Evolutionary conservation across 1,284 basidiomycete genomes (phyloP).

Genomic region (Rhodotorula sp.): DNA sequence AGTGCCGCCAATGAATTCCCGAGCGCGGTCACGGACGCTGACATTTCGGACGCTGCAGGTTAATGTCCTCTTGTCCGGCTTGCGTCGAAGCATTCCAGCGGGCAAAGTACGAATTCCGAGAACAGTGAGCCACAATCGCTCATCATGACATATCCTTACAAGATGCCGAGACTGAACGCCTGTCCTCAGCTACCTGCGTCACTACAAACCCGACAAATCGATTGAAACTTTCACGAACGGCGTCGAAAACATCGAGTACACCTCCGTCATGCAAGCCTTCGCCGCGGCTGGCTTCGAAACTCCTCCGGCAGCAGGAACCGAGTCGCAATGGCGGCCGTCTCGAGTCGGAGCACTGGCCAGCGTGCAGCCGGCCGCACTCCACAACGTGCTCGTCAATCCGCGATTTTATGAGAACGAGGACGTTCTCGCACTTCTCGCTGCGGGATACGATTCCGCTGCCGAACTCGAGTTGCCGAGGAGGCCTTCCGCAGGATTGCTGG

Average conservation of each 20-base stretch:
- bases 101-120: slow-evolving; percentile 28
- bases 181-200: slow-evolving; percentile 20
- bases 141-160: not conserved
- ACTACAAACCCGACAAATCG: slow-evolving; percentile 29
- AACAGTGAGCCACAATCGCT: slow-evolving; percentile 11
- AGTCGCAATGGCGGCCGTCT: slow-evolving; percentile 12
- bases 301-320: not conserved
- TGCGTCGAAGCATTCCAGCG: slow-evolving; percentile 33
- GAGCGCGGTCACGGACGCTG: no score
- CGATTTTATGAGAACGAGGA: slow-evolving; percentile 25
- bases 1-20: no score
- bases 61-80: slow-evolving; percentile 21
- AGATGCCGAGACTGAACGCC: no score
- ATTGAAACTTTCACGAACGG: slow-evolving; percentile 26
- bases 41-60: not conserved
- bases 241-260: slow-evolving; percentile 27
- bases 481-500: slow-evolving; percentile 58
- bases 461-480: slow-evolving; percentile 5
- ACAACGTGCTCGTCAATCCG: slow-evolving; percentile 31
- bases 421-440: slow-evolving; percentile 28
- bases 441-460: slow-evolving; percentile 5
- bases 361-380: slow-evolving; percentile 13
- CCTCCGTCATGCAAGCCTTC: slow-evolving; percentile 9
- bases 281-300: slow-evolving; percentile 27
- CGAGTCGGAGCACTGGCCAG: slow-evolving; percentile 3